A percentile compares a stretch with the other conserved stretches of the same genome.
These are phyloP conservation scores for Fraxinus nigra DNA, from an alignment of 305 asterid species.

Conservation along the genomic window DNA sequence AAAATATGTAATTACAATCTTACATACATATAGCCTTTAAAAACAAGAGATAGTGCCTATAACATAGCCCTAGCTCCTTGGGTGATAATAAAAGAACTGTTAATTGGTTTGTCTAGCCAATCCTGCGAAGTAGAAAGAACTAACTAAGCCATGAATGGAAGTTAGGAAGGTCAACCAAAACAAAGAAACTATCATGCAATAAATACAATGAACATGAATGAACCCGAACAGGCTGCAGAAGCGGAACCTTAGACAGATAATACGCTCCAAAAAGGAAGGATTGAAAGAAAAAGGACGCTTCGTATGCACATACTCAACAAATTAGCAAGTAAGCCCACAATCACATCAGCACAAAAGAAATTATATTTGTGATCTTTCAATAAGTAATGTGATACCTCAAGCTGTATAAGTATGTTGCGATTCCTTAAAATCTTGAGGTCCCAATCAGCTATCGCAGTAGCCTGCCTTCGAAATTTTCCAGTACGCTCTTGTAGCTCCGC, in stretches of 20 bases:
- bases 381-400: conserved; percentile 56
- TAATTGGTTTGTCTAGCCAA: background rate
- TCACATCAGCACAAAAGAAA: background rate
- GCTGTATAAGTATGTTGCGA: conserved; percentile 85
- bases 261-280: background rate
- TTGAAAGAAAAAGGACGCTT: background rate
- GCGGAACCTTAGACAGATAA: background rate
- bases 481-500: conserved; percentile 91
- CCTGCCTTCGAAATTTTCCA: conserved; percentile 82
- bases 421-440: conserved; percentile 86
- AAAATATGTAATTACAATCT: background rate
- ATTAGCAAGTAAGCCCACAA: background rate
- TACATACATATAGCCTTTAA: background rate
- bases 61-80: background rate
- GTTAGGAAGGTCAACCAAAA: too few relatives aligned
- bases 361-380: background rate
- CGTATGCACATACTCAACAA: background rate
- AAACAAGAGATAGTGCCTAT: background rate
- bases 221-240: background rate
- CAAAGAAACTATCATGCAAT: too few relatives aligned
- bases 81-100: background rate
- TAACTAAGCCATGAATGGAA: too few relatives aligned
- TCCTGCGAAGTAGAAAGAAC: too few relatives aligned
- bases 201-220: background rate
- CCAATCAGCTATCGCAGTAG: conserved; percentile 97